Percentiles rank a stretch among this genome's conserved stretches.
These are phyloP conservation scores for Ophiostoma himal-ulmi DNA, from an alignment of 2,329 filamentous ascomycete species.

Conservation along the genomic window DNA sequence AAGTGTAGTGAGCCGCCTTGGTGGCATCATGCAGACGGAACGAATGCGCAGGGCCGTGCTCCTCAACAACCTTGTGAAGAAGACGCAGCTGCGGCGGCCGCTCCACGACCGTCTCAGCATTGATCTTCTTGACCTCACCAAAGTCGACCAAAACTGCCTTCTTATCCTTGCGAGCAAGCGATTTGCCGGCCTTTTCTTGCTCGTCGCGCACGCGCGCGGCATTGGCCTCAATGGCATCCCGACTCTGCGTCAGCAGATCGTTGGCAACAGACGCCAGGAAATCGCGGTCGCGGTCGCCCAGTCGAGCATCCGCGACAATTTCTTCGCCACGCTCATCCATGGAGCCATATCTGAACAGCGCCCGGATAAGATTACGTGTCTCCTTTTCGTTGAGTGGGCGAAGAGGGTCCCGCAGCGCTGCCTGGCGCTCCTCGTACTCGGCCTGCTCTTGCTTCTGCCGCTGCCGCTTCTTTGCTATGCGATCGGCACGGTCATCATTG, in stretches of 20 bases:
- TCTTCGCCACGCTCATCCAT: constrained; percentile 85
- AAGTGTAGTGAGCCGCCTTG: constrained; percentile 86
- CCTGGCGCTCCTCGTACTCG: constrained; percentile 67
- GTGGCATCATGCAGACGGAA: constrained; percentile 89
- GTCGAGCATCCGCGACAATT: constrained; percentile 77
- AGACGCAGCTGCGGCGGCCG: constrained; percentile 84
- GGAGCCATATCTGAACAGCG: constrained; percentile 84
- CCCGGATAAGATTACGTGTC: constrained; percentile 81
- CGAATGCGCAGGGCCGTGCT: constrained; percentile 62
- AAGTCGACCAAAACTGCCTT: constrained; percentile 96
- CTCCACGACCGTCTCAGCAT: constrained; percentile 91
- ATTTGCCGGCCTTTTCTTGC: constrained; percentile 75
- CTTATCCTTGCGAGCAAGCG: constrained; percentile 90
- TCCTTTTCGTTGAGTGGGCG: constrained; percentile 91
- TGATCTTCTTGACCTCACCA: constrained; percentile 86
- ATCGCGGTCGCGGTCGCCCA: constrained; percentile 75
- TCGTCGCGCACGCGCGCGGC: constrained; percentile 69
- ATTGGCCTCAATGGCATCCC: constrained; percentile 58
- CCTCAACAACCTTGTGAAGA: constrained; percentile 66
- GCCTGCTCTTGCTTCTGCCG: constrained; percentile 63
- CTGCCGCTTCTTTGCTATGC: constrained; percentile 60
- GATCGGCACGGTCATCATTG: constrained; percentile 55
- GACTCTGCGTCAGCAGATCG: constrained; percentile 60
- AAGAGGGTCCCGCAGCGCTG: constrained; percentile 72
- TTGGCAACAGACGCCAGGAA: constrained; percentile 70